phyloP scores from a whole-genome alignment of 768 basidiomycete species.

The Tulasnella sp. region DNA sequence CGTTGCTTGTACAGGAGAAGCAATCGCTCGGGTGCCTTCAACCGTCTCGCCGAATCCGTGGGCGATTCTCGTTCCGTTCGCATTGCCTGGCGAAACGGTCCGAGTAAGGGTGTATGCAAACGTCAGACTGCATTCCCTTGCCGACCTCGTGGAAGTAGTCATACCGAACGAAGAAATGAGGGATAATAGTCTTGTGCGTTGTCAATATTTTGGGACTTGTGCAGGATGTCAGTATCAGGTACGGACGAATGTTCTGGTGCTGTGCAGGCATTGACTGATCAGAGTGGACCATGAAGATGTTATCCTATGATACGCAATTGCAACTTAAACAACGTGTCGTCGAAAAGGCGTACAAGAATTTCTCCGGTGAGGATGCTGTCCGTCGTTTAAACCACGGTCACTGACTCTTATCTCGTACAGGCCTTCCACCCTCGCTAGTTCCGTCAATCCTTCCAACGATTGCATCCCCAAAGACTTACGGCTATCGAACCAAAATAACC shows the following conservation, averaged over 20 bases:
- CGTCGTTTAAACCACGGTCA: neutral
- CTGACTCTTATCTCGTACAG: constrained; percentile 31
- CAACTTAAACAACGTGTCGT: constrained; percentile 81
- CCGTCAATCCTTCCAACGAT: constrained; percentile 68
- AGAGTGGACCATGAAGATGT: constrained; percentile 47
- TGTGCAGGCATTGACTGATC: neutral
- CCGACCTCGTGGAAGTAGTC: constrained; percentile 61
- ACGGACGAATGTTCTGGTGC: constrained; percentile 18
- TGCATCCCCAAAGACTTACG: constrained; percentile 81
- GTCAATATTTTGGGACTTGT: constrained; percentile 83
- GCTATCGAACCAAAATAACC: constrained; percentile 93
- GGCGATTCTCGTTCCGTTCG: constrained; percentile 77
- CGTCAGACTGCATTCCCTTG: constrained; percentile 62
- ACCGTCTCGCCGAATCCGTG: constrained; percentile 46
- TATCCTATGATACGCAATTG: constrained; percentile 81
- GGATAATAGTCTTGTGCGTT: constrained; percentile 57
- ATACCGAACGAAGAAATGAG: constrained; percentile 56
- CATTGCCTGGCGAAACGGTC: constrained; percentile 75
- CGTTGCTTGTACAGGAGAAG: constrained; percentile 47
- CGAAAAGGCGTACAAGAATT: constrained; percentile 72
- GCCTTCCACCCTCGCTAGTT: constrained; percentile 46
- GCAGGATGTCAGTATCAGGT: constrained; percentile 95
- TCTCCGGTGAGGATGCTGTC: constrained; percentile 43
- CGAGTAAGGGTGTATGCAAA: constrained; percentile 64
- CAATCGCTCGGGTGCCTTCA: constrained; percentile 47